These are phyloP conservation scores for Tetrapisispora iriomotensis DNA, from an alignment of 805 yeast species.

Conservation along the genomic window DNA sequence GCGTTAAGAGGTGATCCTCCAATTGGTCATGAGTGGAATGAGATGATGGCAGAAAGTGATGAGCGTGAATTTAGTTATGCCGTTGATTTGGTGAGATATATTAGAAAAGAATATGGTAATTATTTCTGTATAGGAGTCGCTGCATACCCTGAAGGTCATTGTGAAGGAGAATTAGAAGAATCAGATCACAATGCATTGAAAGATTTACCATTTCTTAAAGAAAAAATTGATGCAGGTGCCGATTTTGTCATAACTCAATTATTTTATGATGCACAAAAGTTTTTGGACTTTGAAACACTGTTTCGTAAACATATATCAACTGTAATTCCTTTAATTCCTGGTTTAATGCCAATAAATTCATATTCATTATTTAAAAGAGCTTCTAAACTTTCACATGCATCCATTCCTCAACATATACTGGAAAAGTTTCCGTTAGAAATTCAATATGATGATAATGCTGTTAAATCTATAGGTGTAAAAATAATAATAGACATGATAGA, in stretches of 20 bases:
- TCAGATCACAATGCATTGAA: constrained; percentile 51
- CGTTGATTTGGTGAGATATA: constrained; percentile 76
- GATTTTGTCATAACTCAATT: constrained; percentile 86
- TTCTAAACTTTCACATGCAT: constrained; percentile 79
- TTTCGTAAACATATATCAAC: constrained; percentile 35
- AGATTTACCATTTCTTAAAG: constrained; percentile 73
- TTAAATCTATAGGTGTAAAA: constrained; percentile 75
- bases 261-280: constrained; percentile 79
- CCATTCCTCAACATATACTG: constrained; percentile 52
- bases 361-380: constrained; percentile 77
- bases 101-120: constrained; percentile 59
- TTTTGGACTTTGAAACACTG: constrained; percentile 50
- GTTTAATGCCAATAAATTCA: constrained; percentile 85
- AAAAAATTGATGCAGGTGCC: constrained; percentile 89
- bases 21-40: constrained; percentile 38
- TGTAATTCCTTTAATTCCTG: constrained; percentile 64
- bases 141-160: constrained; percentile 96
- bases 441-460: constrained; percentile 66
- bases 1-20: constrained; percentile 97
- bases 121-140: constrained; percentile 94
- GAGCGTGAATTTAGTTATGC: constrained; percentile 67
- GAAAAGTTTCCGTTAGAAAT: constrained; percentile 45
- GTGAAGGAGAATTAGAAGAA: constrained; percentile 62
- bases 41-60: constrained; percentile 31
- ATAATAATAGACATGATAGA: constrained; percentile 55